Evolutionary conservation across 2,329 filamentous ascomycete genomes (phyloP).

Genomic region (Microsporum ferrugineum): DNA sequence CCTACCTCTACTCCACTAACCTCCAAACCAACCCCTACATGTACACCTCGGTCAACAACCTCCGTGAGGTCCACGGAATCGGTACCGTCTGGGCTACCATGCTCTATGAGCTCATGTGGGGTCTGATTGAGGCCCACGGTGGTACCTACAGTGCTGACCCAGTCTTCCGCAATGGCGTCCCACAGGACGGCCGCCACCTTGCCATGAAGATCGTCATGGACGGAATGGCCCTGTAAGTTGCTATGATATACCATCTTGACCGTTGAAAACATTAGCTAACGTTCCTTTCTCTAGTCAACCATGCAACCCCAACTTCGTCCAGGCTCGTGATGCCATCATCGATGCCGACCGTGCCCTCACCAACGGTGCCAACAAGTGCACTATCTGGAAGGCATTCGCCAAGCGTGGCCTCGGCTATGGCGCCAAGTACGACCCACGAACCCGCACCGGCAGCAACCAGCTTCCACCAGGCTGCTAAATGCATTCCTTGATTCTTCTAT

Average conservation of each 20-base stretch:
- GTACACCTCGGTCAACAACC: conserved; percentile 10
- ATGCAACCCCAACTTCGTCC: conserved; percentile 14
- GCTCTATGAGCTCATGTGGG: conserved; percentile 13
- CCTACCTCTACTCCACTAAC: conserved; percentile 11
- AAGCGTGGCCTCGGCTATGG: conserved; percentile 11
- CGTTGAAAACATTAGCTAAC: background rate
- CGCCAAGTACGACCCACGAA: background rate
- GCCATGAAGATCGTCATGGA: conserved; percentile 13
- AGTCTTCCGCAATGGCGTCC: conserved; percentile 7
- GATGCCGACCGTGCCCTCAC: conserved; percentile 12
- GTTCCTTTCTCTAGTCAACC: conserved; percentile 5
- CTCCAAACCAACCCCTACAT: conserved; percentile 10
- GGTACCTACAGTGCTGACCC: conserved; percentile 7
- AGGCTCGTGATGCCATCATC: conserved; percentile 13
- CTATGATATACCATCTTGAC: background rate
- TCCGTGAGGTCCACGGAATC: conserved; percentile 6
- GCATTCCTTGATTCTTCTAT: background rate
- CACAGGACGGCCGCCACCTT: conserved; percentile 10
- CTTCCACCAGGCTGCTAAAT: background rate
- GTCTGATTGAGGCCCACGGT: conserved; percentile 12
- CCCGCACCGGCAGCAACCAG: conserved; percentile 2
- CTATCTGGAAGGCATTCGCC: conserved; percentile 12
- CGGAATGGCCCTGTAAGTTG: conserved; percentile 13
- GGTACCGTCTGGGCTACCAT: conserved; percentile 12
- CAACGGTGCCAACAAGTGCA: conserved; percentile 9